Conservation (phyloP, 495 filamentous ascomycete genomes). For the Talaromyces proteolyticus region DNA sequence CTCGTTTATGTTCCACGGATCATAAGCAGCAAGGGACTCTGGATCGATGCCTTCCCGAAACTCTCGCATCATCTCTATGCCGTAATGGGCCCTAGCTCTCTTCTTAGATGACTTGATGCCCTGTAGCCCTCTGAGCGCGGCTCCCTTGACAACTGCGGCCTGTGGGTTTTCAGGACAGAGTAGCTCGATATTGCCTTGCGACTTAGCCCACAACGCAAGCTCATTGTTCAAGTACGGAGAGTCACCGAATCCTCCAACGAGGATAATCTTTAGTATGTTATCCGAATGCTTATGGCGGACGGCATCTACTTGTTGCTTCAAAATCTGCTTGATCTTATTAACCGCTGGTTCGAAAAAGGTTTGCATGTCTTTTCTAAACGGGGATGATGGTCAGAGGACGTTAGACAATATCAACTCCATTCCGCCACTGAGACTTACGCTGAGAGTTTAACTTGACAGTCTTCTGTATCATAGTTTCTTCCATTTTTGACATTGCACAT, state of each 20-base stretch:
- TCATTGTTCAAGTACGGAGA: constrained; percentile 54
- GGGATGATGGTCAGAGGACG: neutral
- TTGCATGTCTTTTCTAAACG: constrained; percentile 23
- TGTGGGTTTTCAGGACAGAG: constrained; percentile 23
- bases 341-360: constrained; percentile 49
- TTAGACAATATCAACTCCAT: neutral
- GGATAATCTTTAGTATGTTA: constrained; percentile 42
- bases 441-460: neutral
- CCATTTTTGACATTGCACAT: neutral
- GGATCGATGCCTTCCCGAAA: neutral
- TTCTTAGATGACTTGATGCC: constrained; percentile 66
- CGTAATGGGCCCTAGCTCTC: constrained; percentile 65
- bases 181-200: neutral
- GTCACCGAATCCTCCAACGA: constrained; percentile 60
- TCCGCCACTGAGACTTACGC: neutral
- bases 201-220: constrained; percentile 20
- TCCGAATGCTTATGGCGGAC: constrained; percentile 37
- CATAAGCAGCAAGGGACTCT: neutral
- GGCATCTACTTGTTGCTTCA: constrained; percentile 40
- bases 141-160: constrained; percentile 71
- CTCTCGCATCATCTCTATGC: constrained; percentile 11
- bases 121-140: constrained; percentile 53
- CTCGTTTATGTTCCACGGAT: neutral
- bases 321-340: constrained; percentile 47
- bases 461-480: neutral